Evolutionary conservation across 2,329 filamentous ascomycete genomes (phyloP).

Genomic region (Verticillium longisporum): DNA sequence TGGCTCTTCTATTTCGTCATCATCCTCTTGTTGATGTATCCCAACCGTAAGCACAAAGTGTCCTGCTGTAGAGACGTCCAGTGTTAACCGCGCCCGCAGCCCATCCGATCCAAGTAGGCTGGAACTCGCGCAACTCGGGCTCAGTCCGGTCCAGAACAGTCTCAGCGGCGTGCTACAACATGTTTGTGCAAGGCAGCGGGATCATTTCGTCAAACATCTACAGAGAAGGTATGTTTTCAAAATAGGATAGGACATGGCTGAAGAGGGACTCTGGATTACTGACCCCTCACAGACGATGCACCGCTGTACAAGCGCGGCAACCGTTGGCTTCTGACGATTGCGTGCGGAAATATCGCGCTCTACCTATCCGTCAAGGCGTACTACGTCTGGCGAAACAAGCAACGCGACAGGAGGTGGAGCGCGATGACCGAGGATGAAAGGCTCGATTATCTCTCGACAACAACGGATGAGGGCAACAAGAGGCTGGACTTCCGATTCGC

Average conservation of each 20-base stretch:
- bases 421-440: slow-evolving; percentile 20
- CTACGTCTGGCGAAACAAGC: slow-evolving; percentile 25
- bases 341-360: slow-evolving; percentile 22
- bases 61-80: slow-evolving; percentile 1
- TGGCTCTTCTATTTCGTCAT: slow-evolving; percentile 28
- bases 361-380: slow-evolving; percentile 22
- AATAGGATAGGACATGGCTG: no score
- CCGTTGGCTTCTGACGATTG: slow-evolving; percentile 43
- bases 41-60: slow-evolving; percentile 20
- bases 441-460: slow-evolving; percentile 28
- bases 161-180: slow-evolving; percentile 58
- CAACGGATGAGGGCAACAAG: slow-evolving; percentile 34
- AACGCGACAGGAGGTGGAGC: slow-evolving; percentile 18
- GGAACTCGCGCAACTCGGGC: slow-evolving; percentile 50
- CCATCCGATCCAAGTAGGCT: slow-evolving; percentile 39
- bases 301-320: slow-evolving; percentile 50
- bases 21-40: slow-evolving; percentile 25
- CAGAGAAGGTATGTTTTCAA: slow-evolving; percentile 13
- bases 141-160: slow-evolving; percentile 55
- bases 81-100: slow-evolving; percentile 17
- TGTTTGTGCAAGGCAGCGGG: slow-evolving; percentile 36
- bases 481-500: slow-evolving; percentile 22
- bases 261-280: not conserved
- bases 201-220: slow-evolving; percentile 35
- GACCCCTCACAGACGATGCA: slow-evolving; percentile 19